A percentile compares a stretch with the other conserved stretches of the same genome.
phyloP scores from a whole-genome alignment of 140 eudicot genomes.

The Stevia rebaudiana region DNA sequence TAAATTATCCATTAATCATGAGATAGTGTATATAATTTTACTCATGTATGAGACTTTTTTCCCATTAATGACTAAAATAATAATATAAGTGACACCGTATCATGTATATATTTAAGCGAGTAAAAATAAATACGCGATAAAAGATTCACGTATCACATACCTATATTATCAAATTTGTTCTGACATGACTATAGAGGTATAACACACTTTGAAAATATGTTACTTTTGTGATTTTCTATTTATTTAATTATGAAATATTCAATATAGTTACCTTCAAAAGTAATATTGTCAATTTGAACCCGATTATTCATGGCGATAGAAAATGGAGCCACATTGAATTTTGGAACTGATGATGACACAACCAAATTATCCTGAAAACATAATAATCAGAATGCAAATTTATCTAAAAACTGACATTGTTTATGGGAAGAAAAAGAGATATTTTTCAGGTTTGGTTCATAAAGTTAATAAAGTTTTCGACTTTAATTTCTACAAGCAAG shows the following conservation, averaged over 20 bases:
- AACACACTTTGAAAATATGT: neutral
- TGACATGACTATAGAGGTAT: neutral
- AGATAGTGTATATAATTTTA: neutral
- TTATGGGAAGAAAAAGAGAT: neutral
- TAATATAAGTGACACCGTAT: neutral
- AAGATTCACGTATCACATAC: neutral
- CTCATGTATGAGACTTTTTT: neutral
- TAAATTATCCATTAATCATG: neutral
- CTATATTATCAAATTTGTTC: neutral
- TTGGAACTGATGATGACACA: slow-evolving; percentile 46
- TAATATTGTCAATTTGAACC: slow-evolving; percentile 32
- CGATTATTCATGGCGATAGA: slow-evolving; percentile 33
- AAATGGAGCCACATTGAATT: slow-evolving; percentile 41
- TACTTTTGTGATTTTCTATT: neutral
- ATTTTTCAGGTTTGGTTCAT: neutral
- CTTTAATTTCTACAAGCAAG: neutral
- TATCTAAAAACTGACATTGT: neutral
- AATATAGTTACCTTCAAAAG: slow-evolving; percentile 41
- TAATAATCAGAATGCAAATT: slow-evolving; percentile 21
- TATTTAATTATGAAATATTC: neutral
- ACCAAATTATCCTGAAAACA: slow-evolving; percentile 37
- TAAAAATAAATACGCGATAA: neutral
- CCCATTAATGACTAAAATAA: neutral
- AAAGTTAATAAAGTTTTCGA: neutral
- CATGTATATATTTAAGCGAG: neutral